phyloP scores from a whole-genome alignment of 345 rosid species.

The Brassica cretica region DNA sequence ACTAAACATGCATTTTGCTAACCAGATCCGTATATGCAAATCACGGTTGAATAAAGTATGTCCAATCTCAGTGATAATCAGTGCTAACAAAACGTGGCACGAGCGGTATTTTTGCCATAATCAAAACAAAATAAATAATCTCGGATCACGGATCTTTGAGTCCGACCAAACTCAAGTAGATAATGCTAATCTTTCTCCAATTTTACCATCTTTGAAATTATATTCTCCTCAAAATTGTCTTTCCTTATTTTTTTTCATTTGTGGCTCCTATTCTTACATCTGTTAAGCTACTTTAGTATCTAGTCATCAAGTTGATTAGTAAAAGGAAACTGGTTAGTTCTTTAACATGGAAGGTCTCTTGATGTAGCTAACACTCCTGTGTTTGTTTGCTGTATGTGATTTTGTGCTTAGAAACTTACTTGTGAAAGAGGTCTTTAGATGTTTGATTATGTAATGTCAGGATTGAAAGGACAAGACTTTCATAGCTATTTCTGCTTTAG shows the following conservation, averaged over 20 bases:
- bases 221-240: background rate
- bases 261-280: no score
- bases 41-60: background rate
- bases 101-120: background rate
- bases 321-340: background rate
- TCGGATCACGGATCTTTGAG: background rate
- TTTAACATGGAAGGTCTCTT: slow-evolving; percentile 7
- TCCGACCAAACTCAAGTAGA: no score
- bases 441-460: background rate
- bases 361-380: background rate
- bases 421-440: background rate
- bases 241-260: background rate
- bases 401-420: background rate
- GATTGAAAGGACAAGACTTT: background rate
- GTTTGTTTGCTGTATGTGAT: background rate
- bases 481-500: background rate
- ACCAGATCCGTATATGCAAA: background rate
- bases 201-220: background rate
- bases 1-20: background rate
- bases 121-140: background rate
- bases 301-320: background rate
- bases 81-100: background rate
- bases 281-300: background rate
- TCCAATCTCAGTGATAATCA: background rate
- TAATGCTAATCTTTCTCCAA: background rate